Base-by-base conservation (phyloP, 805 yeast genomes). In the Saccharomycopsis schoenii region DNA sequence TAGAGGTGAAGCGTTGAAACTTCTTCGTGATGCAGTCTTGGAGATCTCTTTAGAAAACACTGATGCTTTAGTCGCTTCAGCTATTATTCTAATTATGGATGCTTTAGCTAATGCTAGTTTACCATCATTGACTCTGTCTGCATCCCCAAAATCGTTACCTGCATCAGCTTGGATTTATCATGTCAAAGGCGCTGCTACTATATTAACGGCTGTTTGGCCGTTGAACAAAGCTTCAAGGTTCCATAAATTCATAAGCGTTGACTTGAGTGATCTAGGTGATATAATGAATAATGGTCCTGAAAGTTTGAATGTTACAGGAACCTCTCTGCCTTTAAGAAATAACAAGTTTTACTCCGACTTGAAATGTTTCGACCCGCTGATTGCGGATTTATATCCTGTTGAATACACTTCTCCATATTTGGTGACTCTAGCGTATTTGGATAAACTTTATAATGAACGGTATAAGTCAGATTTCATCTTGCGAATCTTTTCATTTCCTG, bases 131-230 rank as follows among this genome's bases (percentile, higher is more conserved):
- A 47, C 52, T 2, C 59, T 70, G 2, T 61, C 70, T 1, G 69
- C 73, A 3, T 61, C 66, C 3, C 69, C 72, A 15, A 72, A 77
- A 6, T 85, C 91, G 1, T 72, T 91, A 61, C 96, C 97, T 0
- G 92, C 97, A 1, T 85, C 94, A 2, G 96, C 97, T 0, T 93
- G 98, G 98, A 85, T 93, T 61, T 94, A 89, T 76, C 97, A 93
- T 69, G 97, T 93, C 12, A 88, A 94, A 67, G 98, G 97, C 39
- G 97, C 97, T 0, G 97, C 97, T 5, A 92, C 97, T 0, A 93
- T 93, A 59, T 77, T 93, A 58, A 88, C 97, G 1, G 96, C 97
- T 0, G 97, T 92, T n/a, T 90, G 97, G 91, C 97, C 97, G 3
- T 75, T 91, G 57, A 85, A 85, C 55, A 85, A 83, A 55, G 77